A percentile compares a stretch with the other conserved stretches of the same genome.
phyloP scores from a whole-genome alignment of 1,284 basidiomycete genomes.

The Trametes sp. region DNA sequence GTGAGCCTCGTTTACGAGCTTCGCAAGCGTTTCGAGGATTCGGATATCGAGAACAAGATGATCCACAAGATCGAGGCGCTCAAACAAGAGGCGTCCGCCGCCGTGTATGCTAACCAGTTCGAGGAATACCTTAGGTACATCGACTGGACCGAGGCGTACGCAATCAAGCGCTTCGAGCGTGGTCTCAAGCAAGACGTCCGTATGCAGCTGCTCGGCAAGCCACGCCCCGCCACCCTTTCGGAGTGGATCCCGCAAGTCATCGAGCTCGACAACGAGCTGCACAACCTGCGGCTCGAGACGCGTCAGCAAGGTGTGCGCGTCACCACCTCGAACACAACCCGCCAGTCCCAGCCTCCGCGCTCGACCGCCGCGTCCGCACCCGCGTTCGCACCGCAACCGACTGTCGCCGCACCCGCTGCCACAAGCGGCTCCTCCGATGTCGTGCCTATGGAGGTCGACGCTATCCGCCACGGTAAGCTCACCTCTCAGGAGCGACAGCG shows the following conservation, averaged over 20 bases:
- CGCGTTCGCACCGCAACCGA: neutral
- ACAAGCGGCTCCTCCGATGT: slow-evolving; percentile 4
- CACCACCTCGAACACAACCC: slow-evolving; percentile 1
- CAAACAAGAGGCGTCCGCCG: slow-evolving; percentile 37
- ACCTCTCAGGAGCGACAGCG: slow-evolving; percentile 36
- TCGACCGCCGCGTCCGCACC: neutral
- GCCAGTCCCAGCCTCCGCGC: slow-evolving; percentile 4
- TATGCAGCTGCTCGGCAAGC: slow-evolving; percentile 5
- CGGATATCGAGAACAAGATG: slow-evolving; percentile 9
- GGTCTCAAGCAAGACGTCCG: slow-evolving; percentile 26
- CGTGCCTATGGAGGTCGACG: slow-evolving; percentile 27
- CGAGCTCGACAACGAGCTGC: slow-evolving; percentile 17
- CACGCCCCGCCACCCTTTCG: slow-evolving; percentile 18
- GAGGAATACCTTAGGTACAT: slow-evolving; percentile 36
- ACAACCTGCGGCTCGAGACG: slow-evolving; percentile 5
- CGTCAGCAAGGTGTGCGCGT: slow-evolving; percentile 5
- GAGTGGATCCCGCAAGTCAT: slow-evolving; percentile 19
- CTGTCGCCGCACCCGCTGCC: neutral
- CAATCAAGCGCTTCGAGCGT: slow-evolving; percentile 23
- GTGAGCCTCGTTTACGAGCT: slow-evolving; percentile 38
- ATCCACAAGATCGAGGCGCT: slow-evolving; percentile 28
- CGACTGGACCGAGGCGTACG: slow-evolving; percentile 32
- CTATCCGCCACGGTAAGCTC: slow-evolving; percentile 13
- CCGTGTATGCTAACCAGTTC: slow-evolving; percentile 36
- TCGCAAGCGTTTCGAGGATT: slow-evolving; percentile 25